These are phyloP conservation scores for Carpinus fangiana DNA, from an alignment of 306 rosid genomes.

Conservation along the genomic window DNA sequence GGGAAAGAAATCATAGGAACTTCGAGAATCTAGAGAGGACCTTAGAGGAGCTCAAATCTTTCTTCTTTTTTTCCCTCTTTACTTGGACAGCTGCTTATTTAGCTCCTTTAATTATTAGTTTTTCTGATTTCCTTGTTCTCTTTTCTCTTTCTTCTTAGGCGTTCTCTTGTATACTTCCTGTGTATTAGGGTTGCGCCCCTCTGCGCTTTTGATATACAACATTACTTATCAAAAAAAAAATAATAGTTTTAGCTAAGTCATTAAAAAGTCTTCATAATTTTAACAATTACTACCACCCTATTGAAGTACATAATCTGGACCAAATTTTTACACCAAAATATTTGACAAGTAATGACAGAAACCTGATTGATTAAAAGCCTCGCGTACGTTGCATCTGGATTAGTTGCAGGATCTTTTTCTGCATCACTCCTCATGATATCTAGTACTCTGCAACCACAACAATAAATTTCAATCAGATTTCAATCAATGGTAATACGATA, in stretches of 20 bases:
- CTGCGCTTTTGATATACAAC: no score
- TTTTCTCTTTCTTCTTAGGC: no score
- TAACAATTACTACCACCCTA: conserved; percentile 4
- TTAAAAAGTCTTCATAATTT: conserved; percentile 16
- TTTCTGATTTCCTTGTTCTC: no score
- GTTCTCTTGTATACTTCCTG: no score
- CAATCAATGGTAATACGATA: neutral
- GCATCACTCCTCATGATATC: conserved; percentile 82
- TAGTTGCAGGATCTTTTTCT: conserved; percentile 63
- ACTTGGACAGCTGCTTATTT: no score
- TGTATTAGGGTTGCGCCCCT: no score
- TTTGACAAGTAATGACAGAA: conserved; percentile 18
- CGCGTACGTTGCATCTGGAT: conserved; percentile 67
- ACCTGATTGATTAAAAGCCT: conserved; percentile 82
- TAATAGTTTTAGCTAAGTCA: conserved; percentile 7
- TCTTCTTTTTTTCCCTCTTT: no score
- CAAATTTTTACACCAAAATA: conserved; percentile 14
- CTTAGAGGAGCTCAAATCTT: no score
- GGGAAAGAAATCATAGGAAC: no score
- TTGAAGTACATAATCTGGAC: neutral
- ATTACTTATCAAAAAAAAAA: neutral
- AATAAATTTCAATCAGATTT: conserved; percentile 17
- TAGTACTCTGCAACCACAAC: conserved; percentile 70
- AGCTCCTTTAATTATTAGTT: no score
- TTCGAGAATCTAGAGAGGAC: no score